These are phyloP conservation scores for Backusella westeae DNA, from an alignment of 192 early-diverging fungal genomes.

Conservation along the genomic window DNA sequence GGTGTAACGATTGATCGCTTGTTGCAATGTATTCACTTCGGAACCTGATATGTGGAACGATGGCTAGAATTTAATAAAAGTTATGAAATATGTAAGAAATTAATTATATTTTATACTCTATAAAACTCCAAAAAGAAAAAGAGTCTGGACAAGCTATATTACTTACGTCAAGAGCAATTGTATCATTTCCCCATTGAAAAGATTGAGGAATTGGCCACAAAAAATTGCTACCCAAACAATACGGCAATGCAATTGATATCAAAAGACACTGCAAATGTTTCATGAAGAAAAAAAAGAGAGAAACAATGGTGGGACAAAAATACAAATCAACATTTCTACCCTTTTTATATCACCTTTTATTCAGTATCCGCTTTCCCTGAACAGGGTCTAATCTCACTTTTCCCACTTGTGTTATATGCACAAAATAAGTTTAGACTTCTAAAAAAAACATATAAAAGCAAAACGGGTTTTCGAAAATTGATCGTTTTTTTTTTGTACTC, in stretches of 20 bases:
- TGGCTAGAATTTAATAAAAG: not conserved
- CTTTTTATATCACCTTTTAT: not conserved
- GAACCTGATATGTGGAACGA: slow-evolving; percentile 31
- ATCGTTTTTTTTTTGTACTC: not conserved
- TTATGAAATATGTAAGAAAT: not conserved
- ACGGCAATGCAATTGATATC: not conserved
- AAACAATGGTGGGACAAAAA: not conserved
- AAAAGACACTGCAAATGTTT: slow-evolving; percentile 5
- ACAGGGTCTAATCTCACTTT: slow-evolving; percentile 1
- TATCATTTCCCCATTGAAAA: slow-evolving; percentile 10
- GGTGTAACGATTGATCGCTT: slow-evolving; percentile 32
- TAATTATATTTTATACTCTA: not conserved
- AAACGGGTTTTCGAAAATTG: not conserved
- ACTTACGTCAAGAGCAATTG: slow-evolving; percentile 14
- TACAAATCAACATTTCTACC: not conserved
- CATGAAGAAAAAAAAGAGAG: not conserved
- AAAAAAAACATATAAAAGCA: slow-evolving; percentile 6
- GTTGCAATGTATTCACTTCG: slow-evolving; percentile 4
- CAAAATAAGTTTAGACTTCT: not conserved
- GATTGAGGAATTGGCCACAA: slow-evolving; percentile 24
- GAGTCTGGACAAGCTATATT: not conserved
- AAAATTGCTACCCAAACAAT: not conserved
- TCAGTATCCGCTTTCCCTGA: not conserved
- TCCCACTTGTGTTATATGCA: not conserved
- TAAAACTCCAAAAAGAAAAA: not conserved